Evolutionary conservation across 1,284 basidiomycete species (phyloP).

Genomic region (Phellinidium pouzarii): DNA sequence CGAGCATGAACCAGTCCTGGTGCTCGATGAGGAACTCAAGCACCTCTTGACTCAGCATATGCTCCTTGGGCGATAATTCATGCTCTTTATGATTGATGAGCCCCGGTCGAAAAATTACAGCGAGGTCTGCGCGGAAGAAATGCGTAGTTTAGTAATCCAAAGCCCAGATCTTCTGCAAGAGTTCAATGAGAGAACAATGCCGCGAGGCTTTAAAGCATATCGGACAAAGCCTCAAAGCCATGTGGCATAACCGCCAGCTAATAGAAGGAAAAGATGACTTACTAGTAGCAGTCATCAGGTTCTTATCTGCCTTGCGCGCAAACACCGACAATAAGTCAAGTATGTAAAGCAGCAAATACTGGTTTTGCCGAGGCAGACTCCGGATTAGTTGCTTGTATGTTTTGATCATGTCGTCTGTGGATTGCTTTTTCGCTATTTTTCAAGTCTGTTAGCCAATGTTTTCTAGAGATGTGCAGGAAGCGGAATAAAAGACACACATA

Average conservation of each 20-base stretch:
- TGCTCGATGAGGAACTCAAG: conserved; percentile 92
- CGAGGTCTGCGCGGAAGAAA: conserved; percentile 59
- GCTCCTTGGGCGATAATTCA: conserved; percentile 76
- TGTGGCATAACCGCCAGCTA: too few species aligned
- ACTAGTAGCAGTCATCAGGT: conserved; percentile 95
- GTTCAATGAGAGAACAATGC: too few species aligned
- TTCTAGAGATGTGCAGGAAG: background rate
- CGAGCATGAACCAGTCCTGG: conserved; percentile 82
- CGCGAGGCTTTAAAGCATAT: background rate
- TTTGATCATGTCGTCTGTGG: conserved; percentile 50
- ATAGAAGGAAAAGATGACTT: conserved; percentile 28
- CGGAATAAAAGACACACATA: conserved; percentile 42
- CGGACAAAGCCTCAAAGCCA: background rate
- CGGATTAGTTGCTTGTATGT: conserved; percentile 84
- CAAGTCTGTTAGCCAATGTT: conserved; percentile 9
- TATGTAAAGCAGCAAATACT: conserved; percentile 93
- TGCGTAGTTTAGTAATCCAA: conserved; percentile 5
- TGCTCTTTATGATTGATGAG: conserved; percentile 85
- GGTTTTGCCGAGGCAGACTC: conserved; percentile 80
- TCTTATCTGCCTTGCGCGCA: conserved; percentile 84
- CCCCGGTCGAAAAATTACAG: conserved; percentile 91
- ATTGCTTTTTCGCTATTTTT: conserved; percentile 55
- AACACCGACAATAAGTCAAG: conserved; percentile 95
- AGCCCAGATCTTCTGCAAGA: background rate
- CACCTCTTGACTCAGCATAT: conserved; percentile 82